Conservation (phyloP, 345 rosid genomes). For the Psidium guajava region DNA sequence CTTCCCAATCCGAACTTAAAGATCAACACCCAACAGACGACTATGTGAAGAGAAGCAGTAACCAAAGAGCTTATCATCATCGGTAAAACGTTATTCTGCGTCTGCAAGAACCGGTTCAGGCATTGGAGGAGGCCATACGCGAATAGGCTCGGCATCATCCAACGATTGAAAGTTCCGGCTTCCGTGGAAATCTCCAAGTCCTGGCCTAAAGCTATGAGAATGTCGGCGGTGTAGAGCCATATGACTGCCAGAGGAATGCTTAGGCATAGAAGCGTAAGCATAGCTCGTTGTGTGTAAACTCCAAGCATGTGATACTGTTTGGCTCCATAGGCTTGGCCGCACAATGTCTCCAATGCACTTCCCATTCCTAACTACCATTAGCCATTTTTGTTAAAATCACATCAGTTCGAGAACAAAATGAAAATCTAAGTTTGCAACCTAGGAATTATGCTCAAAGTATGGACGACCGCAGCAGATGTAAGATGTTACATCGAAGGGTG, state of each 20-base stretch:
- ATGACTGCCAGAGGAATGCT: slow-evolving; percentile 44
- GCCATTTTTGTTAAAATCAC: neutral
- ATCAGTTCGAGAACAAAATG: neutral
- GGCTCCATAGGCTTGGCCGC: slow-evolving; percentile 69
- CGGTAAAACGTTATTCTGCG: slow-evolving; percentile 46
- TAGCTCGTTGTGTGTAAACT: slow-evolving; percentile 54
- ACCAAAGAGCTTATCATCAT: slow-evolving; percentile 26
- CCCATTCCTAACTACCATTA: neutral
- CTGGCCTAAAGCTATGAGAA: slow-evolving; percentile 37
- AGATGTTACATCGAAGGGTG: neutral
- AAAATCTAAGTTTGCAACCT: neutral
- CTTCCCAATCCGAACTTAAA: slow-evolving; percentile 19
- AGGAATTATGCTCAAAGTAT: neutral
- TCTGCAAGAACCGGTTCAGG: slow-evolving; percentile 47
- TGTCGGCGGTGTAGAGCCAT: slow-evolving; percentile 35
- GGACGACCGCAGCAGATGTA: neutral
- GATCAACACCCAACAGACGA: slow-evolving; percentile 33
- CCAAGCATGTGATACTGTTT: slow-evolving; percentile 56
- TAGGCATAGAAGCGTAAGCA: slow-evolving; percentile 31
- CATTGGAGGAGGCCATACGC: slow-evolving; percentile 50
- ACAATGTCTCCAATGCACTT: slow-evolving; percentile 48
- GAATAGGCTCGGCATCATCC: slow-evolving; percentile 58
- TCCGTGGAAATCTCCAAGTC: slow-evolving; percentile 19
- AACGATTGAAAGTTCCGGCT: slow-evolving; percentile 32
- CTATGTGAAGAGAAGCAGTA: slow-evolving; percentile 22